Evolutionary conservation across 768 basidiomycete genomes (phyloP).

Genomic region (Calocybe indica): DNA sequence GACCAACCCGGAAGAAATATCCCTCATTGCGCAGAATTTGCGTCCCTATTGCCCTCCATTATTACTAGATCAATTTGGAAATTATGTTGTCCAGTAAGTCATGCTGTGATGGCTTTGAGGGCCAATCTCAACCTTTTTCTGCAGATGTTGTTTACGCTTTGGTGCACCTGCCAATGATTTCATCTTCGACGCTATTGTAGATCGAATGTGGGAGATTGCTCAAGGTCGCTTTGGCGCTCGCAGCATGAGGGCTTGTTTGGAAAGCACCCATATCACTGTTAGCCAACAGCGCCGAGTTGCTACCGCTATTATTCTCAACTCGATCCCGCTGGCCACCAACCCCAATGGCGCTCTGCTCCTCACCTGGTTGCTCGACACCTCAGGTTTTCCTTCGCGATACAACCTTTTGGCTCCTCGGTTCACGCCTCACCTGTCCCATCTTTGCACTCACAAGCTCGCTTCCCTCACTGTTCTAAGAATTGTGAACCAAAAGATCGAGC

Average conservation of each 20-base stretch:
- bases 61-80: constrained; percentile 89
- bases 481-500: constrained; percentile 94
- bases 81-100: constrained; percentile 90
- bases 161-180: constrained; percentile 88
- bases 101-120: not conserved
- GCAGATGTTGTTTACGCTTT: constrained; percentile 85
- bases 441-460: constrained; percentile 97
- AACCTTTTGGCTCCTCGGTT: constrained; percentile 92
- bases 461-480: constrained; percentile 93
- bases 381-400: constrained; percentile 93
- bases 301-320: constrained; percentile 91
- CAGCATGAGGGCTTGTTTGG: constrained; percentile 95
- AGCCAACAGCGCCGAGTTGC: constrained; percentile 95
- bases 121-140: not conserved
- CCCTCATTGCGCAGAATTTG: constrained; percentile 79
- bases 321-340: constrained; percentile 95
- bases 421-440: constrained; percentile 91
- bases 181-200: constrained; percentile 96
- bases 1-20: constrained; percentile 79
- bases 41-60: constrained; percentile 90
- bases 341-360: constrained; percentile 94
- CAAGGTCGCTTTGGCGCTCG: constrained; percentile 98
- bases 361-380: constrained; percentile 96
- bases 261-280: constrained; percentile 79
- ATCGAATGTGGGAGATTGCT: constrained; percentile 97